Conservation (phyloP, 345 rosid genomes). For the Carallia brachiata region DNA sequence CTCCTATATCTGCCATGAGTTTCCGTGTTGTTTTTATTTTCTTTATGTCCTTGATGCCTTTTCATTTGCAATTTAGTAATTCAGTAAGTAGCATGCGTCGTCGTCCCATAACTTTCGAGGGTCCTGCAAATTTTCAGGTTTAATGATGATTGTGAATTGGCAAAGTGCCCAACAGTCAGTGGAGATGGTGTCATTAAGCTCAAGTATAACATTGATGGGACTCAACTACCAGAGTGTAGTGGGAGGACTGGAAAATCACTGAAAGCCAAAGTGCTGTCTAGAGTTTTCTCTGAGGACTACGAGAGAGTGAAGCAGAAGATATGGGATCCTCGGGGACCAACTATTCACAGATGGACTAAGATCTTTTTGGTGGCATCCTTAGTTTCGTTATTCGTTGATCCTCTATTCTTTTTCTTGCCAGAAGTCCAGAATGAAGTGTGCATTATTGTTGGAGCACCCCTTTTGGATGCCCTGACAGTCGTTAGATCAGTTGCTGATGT, state of each 20-base stretch:
- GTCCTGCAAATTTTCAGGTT: conserved; percentile 39
- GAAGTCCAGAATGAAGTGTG: conserved; percentile 47
- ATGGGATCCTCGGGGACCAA: conserved; percentile 72
- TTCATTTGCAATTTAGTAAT: background rate
- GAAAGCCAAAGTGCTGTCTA: conserved; percentile 66
- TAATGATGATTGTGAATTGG: conserved; percentile 50
- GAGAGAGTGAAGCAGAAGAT: conserved; percentile 57
- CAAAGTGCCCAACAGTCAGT: conserved; percentile 37
- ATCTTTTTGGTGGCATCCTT: conserved; percentile 67
- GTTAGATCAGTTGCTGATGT: conserved; percentile 69
- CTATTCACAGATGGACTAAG: conserved; percentile 64
- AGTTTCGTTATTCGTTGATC: conserved; percentile 77
- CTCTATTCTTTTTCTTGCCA: conserved; percentile 75
- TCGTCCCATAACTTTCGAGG: conserved; percentile 1
- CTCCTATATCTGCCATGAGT: background rate
- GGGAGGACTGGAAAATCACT: conserved; percentile 39
- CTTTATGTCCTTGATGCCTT: background rate
- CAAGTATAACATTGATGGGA: conserved; percentile 49
- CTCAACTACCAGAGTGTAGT: conserved; percentile 35
- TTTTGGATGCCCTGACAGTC: conserved; percentile 58
- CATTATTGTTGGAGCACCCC: conserved; percentile 52
- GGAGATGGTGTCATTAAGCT: conserved; percentile 40
- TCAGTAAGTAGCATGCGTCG: background rate
- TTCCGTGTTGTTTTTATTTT: background rate
- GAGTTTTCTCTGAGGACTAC: conserved; percentile 77